These are phyloP conservation scores for Xenoacremonium recifei DNA, from an alignment of 2,329 filamentous ascomycete genomes.

Conservation along the genomic window DNA sequence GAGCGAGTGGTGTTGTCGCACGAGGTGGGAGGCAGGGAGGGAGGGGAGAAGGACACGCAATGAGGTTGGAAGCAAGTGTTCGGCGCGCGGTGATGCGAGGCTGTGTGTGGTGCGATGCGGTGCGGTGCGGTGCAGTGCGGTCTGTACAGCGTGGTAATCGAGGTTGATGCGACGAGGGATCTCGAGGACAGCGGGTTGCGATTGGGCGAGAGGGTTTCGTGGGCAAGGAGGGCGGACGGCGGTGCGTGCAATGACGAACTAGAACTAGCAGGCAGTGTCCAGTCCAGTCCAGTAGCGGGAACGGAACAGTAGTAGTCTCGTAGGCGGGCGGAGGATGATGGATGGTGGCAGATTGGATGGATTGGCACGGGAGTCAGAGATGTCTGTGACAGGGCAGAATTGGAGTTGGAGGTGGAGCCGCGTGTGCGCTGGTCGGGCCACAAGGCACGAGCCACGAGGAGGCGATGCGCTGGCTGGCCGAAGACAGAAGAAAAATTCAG, in stretches of 20 bases:
- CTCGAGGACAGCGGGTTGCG: background rate
- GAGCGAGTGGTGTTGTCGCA: slow-evolving; percentile 21
- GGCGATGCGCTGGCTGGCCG: background rate
- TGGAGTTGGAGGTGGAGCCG: no score
- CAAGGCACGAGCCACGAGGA: background rate
- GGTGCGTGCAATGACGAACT: background rate
- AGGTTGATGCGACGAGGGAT: background rate
- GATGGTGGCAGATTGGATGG: no score
- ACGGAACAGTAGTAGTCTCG: no score
- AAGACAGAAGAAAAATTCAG: no score
- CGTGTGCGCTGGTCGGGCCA: background rate
- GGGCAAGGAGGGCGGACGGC: background rate
- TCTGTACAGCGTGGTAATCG: no score
- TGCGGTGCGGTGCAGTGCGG: no score
- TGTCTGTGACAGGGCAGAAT: background rate
- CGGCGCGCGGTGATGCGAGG: no score
- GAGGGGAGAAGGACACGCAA: background rate
- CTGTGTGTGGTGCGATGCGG: no score
- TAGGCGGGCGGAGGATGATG: no score
- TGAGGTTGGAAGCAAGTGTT: slow-evolving; percentile 6
- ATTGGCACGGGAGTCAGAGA: background rate
- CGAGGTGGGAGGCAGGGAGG: slow-evolving; percentile 10
- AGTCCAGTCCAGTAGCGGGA: no score
- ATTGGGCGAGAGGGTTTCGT: background rate
- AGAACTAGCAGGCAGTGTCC: no score